phyloP scores from a whole-genome alignment of 441 rosid species.

The Adansonia grandidieri region DNA sequence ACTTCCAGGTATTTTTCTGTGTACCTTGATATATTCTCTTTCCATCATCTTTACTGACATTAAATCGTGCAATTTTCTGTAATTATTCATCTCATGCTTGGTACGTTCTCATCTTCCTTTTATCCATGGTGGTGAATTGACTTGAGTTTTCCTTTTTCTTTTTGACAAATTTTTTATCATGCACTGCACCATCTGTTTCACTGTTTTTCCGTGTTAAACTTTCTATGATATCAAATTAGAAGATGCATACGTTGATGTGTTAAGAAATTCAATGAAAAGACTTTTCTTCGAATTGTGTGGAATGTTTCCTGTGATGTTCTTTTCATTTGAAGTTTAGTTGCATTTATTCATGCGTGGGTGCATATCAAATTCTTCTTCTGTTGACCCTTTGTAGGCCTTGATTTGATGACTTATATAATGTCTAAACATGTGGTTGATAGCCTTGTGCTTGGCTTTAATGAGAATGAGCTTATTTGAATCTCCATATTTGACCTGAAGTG shows the following conservation, averaged over 20 bases:
- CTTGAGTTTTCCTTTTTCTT: background rate
- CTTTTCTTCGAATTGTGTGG: background rate
- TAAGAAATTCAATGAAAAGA: conserved; percentile 12
- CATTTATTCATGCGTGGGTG: conserved; percentile 18
- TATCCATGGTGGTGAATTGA: background rate
- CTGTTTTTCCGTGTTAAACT: background rate
- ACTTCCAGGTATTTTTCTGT: conserved; percentile 69
- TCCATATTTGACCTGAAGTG: background rate
- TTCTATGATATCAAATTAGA: conserved; percentile 1
- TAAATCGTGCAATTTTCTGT: background rate
- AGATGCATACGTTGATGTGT: background rate
- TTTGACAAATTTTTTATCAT: background rate
- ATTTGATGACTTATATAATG: conserved; percentile 5
- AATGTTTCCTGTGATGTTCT: conserved; percentile 1
- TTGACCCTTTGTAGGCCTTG: background rate
- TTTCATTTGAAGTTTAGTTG: conserved; percentile 4
- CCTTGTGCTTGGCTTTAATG: background rate
- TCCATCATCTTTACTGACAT: background rate
- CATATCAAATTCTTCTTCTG: background rate
- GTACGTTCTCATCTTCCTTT: background rate
- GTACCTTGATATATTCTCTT: background rate
- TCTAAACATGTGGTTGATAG: background rate
- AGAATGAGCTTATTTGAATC: background rate
- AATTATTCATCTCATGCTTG: background rate
- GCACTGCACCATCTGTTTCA: conserved; percentile 3